Conservation (phyloP, 192 early-diverging fungal genomes). For the Nowakowskiella sp. region DNA sequence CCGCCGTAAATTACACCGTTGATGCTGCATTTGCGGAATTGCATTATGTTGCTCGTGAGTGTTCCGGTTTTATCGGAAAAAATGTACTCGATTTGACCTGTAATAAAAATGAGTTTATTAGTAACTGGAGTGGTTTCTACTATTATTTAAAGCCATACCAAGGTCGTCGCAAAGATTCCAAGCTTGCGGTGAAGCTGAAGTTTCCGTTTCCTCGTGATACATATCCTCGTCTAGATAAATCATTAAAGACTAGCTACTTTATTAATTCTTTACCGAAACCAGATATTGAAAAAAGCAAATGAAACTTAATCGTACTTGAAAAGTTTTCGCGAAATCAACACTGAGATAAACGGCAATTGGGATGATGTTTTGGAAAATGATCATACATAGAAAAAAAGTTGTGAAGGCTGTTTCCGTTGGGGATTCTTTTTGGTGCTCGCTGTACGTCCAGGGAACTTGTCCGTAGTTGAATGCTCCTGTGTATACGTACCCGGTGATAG, state of each 20-base stretch:
- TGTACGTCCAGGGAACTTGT: constrained; percentile 24
- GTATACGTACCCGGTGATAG: constrained; percentile 34
- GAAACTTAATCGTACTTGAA: constrained; percentile 43
- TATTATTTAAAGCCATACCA: constrained; percentile 26
- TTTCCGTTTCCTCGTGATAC: constrained; percentile 59
- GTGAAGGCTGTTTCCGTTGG: constrained; percentile 30
- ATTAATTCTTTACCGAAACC: constrained; percentile 15
- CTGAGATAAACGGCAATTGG: constrained; percentile 94
- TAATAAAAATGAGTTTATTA: constrained; percentile 2
- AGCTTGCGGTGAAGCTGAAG: constrained; percentile 57
- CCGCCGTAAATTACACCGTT: constrained; percentile 76
- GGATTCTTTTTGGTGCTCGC: constrained; percentile 10
- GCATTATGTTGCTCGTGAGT: constrained; percentile 92
- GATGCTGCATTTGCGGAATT: constrained; percentile 90
- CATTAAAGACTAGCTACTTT: constrained; percentile 82
- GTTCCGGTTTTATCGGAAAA: constrained; percentile 98
- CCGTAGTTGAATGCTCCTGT: constrained; percentile 32
- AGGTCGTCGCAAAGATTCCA: constrained; percentile 97
- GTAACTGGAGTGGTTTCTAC: neutral
- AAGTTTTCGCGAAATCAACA: constrained; percentile 84
- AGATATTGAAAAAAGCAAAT: neutral
- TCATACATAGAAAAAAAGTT: constrained; percentile 60
- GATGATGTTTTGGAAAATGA: constrained; percentile 93
- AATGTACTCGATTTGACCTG: constrained; percentile 86
- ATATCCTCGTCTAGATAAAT: constrained; percentile 88